Base-by-base conservation (phyloP, 176 grass and related monocot species). In the Oryza coarctata region DNA sequence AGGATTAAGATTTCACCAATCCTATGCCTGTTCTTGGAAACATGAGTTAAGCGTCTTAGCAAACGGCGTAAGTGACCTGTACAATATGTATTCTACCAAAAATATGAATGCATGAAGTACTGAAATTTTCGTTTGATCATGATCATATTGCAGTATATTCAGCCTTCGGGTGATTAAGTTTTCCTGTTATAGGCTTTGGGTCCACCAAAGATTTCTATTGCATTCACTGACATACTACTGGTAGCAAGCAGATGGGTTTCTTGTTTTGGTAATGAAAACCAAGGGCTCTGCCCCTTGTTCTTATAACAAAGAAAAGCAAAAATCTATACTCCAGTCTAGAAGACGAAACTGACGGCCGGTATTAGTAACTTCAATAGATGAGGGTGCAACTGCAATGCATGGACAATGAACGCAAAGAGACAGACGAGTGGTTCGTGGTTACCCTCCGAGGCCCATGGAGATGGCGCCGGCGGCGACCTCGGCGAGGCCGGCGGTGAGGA, bases 361-460 rank as follows among this genome's bases (percentile, higher is more conserved):
- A 9, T 5, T 20, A 25, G 12, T 33, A 64, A 71, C 45, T 66
- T 32, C 29, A 33, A 4, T 33, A 4, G 3, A n/a, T n/a, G n/a
- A n/a, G n/a, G n/a, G n/a, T n/a, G n/a, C n/a, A n/a, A 33, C 9
- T 65, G 45, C n/a, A 2, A 66, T 7, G 68, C 30, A 71, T 23
- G 73, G 27, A 71, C 39, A 38, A 40, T 1, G 30, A 81, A 33
- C 0, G 5, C 29, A 44, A 7, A 6, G 50, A 22, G 2, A 52
- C 1, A 62, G 6, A 47, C 3, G 3, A 36, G 15, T 8, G 64
- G 33, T 35, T 18, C 30, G 23, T 26, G 36, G 13, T 73, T 94
- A 97, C 91, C 94, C 94, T 87, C 94, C 94, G 68, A 97, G 94
- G 57, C 94, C 94, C 94, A 97, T 97, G 89, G 94, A 97, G 67